Evolutionary conservation across 805 yeast species (phyloP).

Genomic region (Wickerhamiella bombiphila): DNA sequence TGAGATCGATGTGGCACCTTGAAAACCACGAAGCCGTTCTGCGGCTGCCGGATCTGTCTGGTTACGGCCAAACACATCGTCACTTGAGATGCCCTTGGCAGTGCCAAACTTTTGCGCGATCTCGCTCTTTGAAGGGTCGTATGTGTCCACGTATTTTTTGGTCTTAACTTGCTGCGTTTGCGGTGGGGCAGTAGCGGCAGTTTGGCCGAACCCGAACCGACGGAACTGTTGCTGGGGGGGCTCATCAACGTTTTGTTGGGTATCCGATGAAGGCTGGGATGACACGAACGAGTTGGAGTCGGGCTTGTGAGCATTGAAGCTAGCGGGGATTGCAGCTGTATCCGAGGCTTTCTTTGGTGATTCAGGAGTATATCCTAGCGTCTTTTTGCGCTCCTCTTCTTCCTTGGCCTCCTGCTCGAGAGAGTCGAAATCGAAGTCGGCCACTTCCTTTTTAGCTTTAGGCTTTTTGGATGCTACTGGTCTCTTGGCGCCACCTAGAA

Average conservation of each 20-base stretch:
- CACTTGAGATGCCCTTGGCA: constrained; percentile 92
- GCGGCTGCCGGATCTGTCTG: constrained; percentile 55
- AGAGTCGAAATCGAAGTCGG: constrained; percentile 47
- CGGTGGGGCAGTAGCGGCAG: constrained; percentile 17
- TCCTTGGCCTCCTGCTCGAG: constrained; percentile 66
- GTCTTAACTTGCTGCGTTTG: constrained; percentile 12
- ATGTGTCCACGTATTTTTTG: constrained; percentile 34
- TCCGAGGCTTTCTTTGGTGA: constrained; percentile 7
- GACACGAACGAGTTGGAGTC: background rate
- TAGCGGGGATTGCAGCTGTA: constrained; percentile 2
- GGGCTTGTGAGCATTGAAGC: background rate
- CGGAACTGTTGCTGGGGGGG: constrained; percentile 13
- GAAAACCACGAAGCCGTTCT: constrained; percentile 65
- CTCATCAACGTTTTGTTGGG: constrained; percentile 7
- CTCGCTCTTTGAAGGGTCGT: constrained; percentile 19
- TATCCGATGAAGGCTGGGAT: background rate
- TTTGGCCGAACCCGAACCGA: constrained; percentile 19
- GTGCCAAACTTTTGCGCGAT: constrained; percentile 50
- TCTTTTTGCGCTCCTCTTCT: constrained; percentile 46
- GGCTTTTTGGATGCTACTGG: constrained; percentile 19
- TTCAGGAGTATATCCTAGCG: constrained; percentile 31
- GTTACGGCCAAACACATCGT: constrained; percentile 84
- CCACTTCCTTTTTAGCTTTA: constrained; percentile 20
- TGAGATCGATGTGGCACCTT: constrained; percentile 81
- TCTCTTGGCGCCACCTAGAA: constrained; percentile 22